These are phyloP conservation scores for Candida cerambycidarum DNA, from an alignment of 805 yeast genomes.

Conservation along the genomic window DNA sequence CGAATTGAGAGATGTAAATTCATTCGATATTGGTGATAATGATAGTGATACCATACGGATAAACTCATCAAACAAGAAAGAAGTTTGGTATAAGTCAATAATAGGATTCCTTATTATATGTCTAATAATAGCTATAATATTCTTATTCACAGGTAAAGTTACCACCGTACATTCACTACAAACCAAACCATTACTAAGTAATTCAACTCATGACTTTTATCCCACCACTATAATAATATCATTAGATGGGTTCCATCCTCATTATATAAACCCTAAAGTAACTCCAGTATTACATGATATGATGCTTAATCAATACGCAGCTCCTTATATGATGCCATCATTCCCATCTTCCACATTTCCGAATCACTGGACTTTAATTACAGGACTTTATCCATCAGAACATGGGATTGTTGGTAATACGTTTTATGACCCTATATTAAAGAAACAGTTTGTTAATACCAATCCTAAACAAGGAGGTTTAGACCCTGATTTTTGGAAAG, in stretches of 20 bases:
- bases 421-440: constrained; percentile 61
- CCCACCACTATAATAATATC: constrained; percentile 83
- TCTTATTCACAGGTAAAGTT: neutral
- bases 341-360: constrained; percentile 91
- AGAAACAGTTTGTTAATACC: constrained; percentile 62
- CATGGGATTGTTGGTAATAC: constrained; percentile 89
- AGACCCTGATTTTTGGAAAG: constrained; percentile 68
- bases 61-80: neutral
- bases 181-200: constrained; percentile 32
- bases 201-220: constrained; percentile 67
- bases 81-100: neutral
- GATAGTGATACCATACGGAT: neutral
- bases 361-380: constrained; percentile 87
- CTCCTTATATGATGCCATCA: constrained; percentile 84
- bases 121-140: neutral
- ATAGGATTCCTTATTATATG: constrained; percentile 1
- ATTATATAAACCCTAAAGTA: constrained; percentile 59
- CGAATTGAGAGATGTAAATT: constrained; percentile 11
- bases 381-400: constrained; percentile 78
- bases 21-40: constrained; percentile 1
- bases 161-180: neutral
- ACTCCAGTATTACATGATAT: constrained; percentile 75
- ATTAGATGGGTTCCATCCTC: constrained; percentile 90
- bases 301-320: constrained; percentile 51
- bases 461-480: constrained; percentile 50